These are phyloP conservation scores for Tothia fuscella DNA, from an alignment of 2,329 filamentous ascomycete species.

Conservation along the genomic window DNA sequence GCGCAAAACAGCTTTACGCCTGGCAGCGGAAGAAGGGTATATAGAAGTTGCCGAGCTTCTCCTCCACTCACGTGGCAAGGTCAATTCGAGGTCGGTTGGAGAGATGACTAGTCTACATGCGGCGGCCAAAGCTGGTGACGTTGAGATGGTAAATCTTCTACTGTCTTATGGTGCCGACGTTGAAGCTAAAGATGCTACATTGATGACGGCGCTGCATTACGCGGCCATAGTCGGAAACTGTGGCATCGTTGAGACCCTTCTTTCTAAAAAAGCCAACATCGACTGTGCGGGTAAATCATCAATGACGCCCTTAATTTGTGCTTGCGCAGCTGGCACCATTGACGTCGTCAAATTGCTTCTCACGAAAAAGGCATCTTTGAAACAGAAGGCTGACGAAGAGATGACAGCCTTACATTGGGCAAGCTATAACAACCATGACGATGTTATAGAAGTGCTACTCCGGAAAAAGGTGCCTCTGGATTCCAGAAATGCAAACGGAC, in stretches of 20 bases:
- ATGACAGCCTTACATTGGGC: constrained; percentile 27
- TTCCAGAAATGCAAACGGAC: constrained; percentile 23
- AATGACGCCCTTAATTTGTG: constrained; percentile 16
- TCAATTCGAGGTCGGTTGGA: constrained; percentile 23
- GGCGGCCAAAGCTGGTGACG: constrained; percentile 23
- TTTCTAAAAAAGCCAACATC: constrained; percentile 21
- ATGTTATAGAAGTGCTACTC: constrained; percentile 27
- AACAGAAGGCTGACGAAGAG: constrained; percentile 22
- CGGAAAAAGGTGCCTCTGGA: constrained; percentile 24
- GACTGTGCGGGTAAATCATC: constrained; percentile 12
- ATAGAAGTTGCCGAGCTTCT: constrained; percentile 22
- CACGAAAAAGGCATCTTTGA: constrained; percentile 13
- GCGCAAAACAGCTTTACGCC: constrained; percentile 25
- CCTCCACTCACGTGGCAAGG: constrained; percentile 21
- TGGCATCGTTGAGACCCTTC: constrained; percentile 21
- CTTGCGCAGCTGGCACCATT: constrained; percentile 12
- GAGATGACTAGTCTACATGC: constrained; percentile 25
- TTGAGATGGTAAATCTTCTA: constrained; percentile 23
- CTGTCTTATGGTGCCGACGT: constrained; percentile 22
- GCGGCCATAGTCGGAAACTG: constrained; percentile 17
- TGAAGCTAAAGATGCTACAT: constrained; percentile 27
- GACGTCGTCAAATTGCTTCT: constrained; percentile 10
- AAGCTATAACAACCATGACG: constrained; percentile 22
- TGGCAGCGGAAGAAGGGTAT: constrained; percentile 25
- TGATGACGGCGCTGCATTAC: constrained; percentile 21